phyloP scores from a whole-genome alignment of 1,139 yeast genomes.

The Lodderomyces margitis region DNA sequence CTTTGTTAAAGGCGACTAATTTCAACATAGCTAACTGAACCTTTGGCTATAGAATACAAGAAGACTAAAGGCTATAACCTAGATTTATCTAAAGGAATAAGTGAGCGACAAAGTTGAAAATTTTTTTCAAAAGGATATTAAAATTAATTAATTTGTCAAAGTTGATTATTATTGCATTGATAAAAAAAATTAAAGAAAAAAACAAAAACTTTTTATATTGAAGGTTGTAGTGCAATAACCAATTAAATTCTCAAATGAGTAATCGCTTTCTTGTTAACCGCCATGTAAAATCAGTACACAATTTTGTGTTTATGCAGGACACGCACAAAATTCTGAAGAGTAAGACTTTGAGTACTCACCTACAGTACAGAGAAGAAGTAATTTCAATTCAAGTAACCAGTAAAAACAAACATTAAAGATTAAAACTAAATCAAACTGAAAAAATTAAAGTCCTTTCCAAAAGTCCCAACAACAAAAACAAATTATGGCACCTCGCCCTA shows the following conservation, averaged over 20 bases:
- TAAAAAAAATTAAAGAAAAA: neutral
- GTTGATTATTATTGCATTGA: no score
- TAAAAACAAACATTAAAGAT: neutral
- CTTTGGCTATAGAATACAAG: neutral
- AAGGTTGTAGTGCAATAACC: neutral
- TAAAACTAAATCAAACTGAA: no score
- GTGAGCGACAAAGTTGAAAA: slow-evolving; percentile 11
- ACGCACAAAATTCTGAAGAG: neutral
- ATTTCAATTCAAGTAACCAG: neutral
- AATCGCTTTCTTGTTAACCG: slow-evolving; percentile 22
- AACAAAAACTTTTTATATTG: neutral
- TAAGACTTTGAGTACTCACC: no score
- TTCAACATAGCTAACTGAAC: slow-evolving; percentile 16
- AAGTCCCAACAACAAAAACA: no score
- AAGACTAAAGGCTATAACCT: neutral
- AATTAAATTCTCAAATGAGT: slow-evolving; percentile 3
- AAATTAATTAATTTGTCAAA: no score
- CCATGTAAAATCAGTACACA: slow-evolving; percentile 37
- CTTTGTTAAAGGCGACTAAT: slow-evolving; percentile 12
- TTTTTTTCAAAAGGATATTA: slow-evolving; percentile 7
- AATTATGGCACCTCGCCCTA: no score
- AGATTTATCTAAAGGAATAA: no score
- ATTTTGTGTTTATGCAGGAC: neutral
- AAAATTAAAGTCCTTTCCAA: no score
- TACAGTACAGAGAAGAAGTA: neutral